Base-by-base conservation (phyloP, 176 grass and related monocot genomes). In the Oryza nivara region DNA sequence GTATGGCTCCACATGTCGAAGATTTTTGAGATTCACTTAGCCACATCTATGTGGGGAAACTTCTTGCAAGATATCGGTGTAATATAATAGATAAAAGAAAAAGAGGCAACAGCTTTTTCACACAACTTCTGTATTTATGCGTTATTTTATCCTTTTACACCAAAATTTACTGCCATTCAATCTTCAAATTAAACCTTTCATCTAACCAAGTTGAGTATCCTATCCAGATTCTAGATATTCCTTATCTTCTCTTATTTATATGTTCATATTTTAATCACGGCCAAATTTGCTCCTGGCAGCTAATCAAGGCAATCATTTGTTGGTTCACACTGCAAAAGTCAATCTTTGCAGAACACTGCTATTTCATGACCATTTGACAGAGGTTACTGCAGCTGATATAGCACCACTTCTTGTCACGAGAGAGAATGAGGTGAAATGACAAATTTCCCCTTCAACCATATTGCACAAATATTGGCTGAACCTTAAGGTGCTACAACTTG, bases 191-290 rank as follows among this genome's bases (percentile, higher is more conserved):
- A 38, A 81, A 71, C 23, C 40, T 67, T 80, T 61, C 47, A 45
- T 56, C 32, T 22, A 67, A 26, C 19, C 61, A 81, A 80, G n/a
- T 78, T 86, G 48, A 66, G 67, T 74, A 23, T 26, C 47, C 46
- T 70, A 51, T 36, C 44, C 44, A 52, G 54, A 65, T 82, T 73
- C 43, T 73, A 82, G 68, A 82, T 9, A 52, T 72, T 82, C 28
- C 12, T 82, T 51, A 15, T 26, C 9, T 41, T 71, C 4, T 82
- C 51, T 20, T 72, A 73, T 32, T 11, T 63, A 23, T 4, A 63
- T 20, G 9, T 63, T 23, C 20, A 63, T 23, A 22, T 2, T 63
- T 22, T 63, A 63, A 63, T 11, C 20, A 63, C 10, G 0, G n/a
- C 6, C 58, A 63, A 23, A 22, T 19, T 63, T 63, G 7, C 58